These are phyloP conservation scores for Neurospora pannonica DNA, from an alignment of 495 filamentous ascomycete species.

Conservation along the genomic window DNA sequence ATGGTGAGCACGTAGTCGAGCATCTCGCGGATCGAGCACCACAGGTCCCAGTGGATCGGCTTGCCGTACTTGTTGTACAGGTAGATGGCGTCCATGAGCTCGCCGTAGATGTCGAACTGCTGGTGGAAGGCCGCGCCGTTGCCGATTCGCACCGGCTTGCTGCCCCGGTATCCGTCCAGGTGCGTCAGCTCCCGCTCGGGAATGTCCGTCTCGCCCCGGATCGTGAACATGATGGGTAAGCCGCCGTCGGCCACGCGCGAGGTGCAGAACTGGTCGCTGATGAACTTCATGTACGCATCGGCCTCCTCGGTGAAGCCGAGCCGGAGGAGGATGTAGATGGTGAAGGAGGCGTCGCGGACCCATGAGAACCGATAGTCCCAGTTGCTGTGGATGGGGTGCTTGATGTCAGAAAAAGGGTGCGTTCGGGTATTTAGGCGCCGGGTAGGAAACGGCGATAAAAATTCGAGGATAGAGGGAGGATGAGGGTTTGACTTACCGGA, in stretches of 20 bases:
- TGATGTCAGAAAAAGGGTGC: background rate
- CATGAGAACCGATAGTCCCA: conserved; percentile 72
- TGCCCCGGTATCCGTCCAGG: conserved; percentile 57
- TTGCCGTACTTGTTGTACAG: conserved; percentile 72
- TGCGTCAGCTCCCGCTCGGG: conserved; percentile 57
- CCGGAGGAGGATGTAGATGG: conserved; percentile 64
- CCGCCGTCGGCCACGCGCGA: conserved; percentile 37
- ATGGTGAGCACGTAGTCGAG: conserved; percentile 45
- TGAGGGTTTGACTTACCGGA: conserved; percentile 23
- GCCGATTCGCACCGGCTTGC: conserved; percentile 61
- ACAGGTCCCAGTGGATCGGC: conserved; percentile 63
- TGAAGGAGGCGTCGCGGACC: conserved; percentile 67
- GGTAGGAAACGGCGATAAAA: background rate
- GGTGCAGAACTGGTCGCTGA: conserved; percentile 53
- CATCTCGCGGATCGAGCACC: conserved; percentile 27
- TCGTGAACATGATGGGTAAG: conserved; percentile 73
- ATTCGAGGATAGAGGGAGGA: background rate
- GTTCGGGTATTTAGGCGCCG: background rate
- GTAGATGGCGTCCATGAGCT: conserved; percentile 67
- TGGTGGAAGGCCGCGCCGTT: conserved; percentile 66
- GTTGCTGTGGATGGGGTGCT: conserved; percentile 36
- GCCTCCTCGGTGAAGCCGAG: conserved; percentile 66
- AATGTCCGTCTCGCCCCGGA: conserved; percentile 61
- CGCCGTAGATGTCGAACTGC: conserved; percentile 69
- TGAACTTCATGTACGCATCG: conserved; percentile 65